phyloP scores from a whole-genome alignment of 441 rosid species.

The Pelargonium australe region DNA sequence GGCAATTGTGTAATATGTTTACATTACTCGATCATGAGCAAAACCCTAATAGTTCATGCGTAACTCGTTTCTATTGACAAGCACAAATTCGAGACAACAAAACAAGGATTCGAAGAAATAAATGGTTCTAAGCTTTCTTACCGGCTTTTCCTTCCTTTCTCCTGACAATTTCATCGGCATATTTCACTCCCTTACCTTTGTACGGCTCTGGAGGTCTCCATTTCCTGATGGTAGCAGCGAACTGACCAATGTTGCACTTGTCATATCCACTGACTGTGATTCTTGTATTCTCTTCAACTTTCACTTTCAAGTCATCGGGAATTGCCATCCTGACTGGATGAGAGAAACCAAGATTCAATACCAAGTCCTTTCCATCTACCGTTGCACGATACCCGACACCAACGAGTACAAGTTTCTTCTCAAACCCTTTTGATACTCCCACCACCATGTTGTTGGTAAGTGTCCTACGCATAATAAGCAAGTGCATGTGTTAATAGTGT shows the following conservation, averaged over 20 bases:
- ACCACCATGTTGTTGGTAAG: constrained; percentile 89
- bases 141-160: constrained; percentile 90
- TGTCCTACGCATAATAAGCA: constrained; percentile 41
- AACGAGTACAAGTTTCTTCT: constrained; percentile 66
- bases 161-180: constrained; percentile 60
- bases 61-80: constrained; percentile 6
- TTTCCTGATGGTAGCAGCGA: constrained; percentile 78
- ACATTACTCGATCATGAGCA: not conserved
- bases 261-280: constrained; percentile 61
- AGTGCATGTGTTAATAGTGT: not conserved
- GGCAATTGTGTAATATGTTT: not conserved
- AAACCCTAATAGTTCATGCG: not conserved
- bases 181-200: constrained; percentile 89
- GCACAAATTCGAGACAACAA: not conserved
- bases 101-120: not conserved
- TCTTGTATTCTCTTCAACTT: constrained; percentile 80
- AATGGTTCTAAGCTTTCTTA: constrained; percentile 56
- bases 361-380: constrained; percentile 71
- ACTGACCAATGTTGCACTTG: constrained; percentile 64
- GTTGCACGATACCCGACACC: constrained; percentile 88
- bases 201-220: constrained; percentile 98
- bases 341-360: constrained; percentile 74
- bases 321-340: constrained; percentile 83
- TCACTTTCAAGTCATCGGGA: constrained; percentile 60
- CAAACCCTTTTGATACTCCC: constrained; percentile 93